phyloP scores from a whole-genome alignment of 495 filamentous ascomycete genomes.

The Penicillium riverlandense region DNA sequence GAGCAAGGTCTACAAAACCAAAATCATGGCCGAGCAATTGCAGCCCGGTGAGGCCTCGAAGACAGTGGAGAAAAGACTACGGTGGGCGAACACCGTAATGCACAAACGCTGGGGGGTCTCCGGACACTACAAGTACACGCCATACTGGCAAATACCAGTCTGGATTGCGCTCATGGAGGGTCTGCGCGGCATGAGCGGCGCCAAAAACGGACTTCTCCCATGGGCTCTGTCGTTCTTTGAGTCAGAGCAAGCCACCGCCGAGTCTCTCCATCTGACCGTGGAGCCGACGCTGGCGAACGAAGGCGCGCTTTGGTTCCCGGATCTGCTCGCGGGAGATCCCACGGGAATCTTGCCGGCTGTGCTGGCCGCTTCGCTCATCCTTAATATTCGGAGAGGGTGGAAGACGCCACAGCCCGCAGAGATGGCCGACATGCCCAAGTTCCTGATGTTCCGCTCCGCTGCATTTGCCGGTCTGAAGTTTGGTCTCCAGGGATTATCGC shows the following conservation, averaged over 20 bases:
- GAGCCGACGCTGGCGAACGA: slow-evolving; percentile 57
- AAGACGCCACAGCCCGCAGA: slow-evolving; percentile 10
- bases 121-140: slow-evolving; percentile 40
- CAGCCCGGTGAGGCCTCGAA: slow-evolving; percentile 6
- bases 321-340: slow-evolving; percentile 66
- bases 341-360: slow-evolving; percentile 56
- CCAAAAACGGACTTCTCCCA: slow-evolving; percentile 44
- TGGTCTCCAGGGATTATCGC: slow-evolving; percentile 12
- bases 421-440: slow-evolving; percentile 19
- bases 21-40: not conserved
- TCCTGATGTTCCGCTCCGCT: slow-evolving; percentile 14
- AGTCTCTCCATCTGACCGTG: slow-evolving; percentile 18
- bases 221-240: slow-evolving; percentile 20
- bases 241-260: not conserved
- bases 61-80: not conserved
- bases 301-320: slow-evolving; percentile 74
- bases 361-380: slow-evolving; percentile 35
- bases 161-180: slow-evolving; percentile 65
- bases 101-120: slow-evolving; percentile 36
- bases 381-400: slow-evolving; percentile 29
- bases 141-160: slow-evolving; percentile 52
- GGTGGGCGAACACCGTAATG: slow-evolving; percentile 9
- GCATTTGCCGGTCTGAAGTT: too few relatives aligned
- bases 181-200: slow-evolving; percentile 57
- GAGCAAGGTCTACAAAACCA: slow-evolving; percentile 22